A percentile compares a stretch with the other conserved stretches of the same genome.
Conservation (phyloP, 352 stramenopile species). For the Peronospora farinosa region DNA sequence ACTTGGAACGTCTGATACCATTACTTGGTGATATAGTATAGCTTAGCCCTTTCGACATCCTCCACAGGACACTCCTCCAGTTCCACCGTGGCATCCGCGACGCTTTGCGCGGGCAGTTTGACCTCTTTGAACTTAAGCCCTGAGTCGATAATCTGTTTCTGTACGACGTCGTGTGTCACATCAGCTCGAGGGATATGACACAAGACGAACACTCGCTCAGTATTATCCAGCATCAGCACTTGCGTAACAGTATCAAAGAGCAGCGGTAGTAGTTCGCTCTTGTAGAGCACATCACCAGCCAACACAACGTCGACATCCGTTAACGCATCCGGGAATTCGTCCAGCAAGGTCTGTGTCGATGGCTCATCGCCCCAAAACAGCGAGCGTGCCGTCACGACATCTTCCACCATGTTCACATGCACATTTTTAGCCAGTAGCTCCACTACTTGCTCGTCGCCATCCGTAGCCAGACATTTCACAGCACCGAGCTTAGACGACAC, state of each 20-base stretch:
- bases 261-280: conserved; percentile 55
- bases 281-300: conserved; percentile 77
- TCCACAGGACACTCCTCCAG: conserved; percentile 52
- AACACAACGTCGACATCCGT: conserved; percentile 46
- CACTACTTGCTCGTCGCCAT: conserved; percentile 65
- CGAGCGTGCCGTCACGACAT: conserved; percentile 27
- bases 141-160: conserved; percentile 34
- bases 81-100: conserved; percentile 15
- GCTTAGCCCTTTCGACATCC: conserved; percentile 42
- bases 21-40: conserved; percentile 54
- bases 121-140: conserved; percentile 41
- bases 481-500: conserved; percentile 51
- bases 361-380: conserved; percentile 54
- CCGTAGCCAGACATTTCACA: conserved; percentile 42
- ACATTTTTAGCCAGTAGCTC: conserved; percentile 44
- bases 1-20: background rate
- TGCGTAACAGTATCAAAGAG: conserved; percentile 49
- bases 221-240: conserved; percentile 22
- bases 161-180: conserved; percentile 53
- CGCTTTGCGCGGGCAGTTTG: conserved; percentile 23
- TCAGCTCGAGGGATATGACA: conserved; percentile 72
- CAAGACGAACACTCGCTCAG: conserved; percentile 34
- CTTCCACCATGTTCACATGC: conserved; percentile 29
- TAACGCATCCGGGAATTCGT: conserved; percentile 26
- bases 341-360: conserved; percentile 31